phyloP scores from a whole-genome alignment of 1,284 basidiomycete species.

The Chalciporus sp. region DNA sequence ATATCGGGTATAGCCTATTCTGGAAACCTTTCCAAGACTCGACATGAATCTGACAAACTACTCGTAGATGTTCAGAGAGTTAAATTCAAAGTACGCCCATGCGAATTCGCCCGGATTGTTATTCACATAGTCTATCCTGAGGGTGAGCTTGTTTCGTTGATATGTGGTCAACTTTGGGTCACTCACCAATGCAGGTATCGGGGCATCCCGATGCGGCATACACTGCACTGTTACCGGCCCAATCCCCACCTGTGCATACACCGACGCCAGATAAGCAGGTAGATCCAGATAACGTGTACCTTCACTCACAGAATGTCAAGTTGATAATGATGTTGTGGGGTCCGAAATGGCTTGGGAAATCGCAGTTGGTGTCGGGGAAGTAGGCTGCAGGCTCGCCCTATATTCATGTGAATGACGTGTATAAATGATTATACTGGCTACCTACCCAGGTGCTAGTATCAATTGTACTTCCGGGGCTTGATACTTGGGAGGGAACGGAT shows the following conservation, averaged over 20 bases:
- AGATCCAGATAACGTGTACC: too few relatives aligned
- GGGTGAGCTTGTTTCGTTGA: not conserved
- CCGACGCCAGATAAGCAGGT: too few relatives aligned
- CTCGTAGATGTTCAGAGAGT: constrained; percentile 24
- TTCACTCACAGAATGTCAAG: constrained; percentile 30
- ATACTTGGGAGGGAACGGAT: constrained; percentile 20
- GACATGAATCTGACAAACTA: too few relatives aligned
- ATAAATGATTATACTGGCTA: not conserved
- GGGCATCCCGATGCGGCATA: constrained; percentile 37
- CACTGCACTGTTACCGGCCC: constrained; percentile 38
- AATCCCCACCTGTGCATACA: constrained; percentile 44
- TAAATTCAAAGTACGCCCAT: constrained; percentile 32
- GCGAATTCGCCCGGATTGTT: constrained; percentile 19
- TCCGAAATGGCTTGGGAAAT: constrained; percentile 22
- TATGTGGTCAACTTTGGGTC: not conserved
- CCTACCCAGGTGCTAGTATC: constrained; percentile 28
- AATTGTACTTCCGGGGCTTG: constrained; percentile 13
- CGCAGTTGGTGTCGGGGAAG: constrained; percentile 21
- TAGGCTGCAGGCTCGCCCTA: constrained; percentile 26
- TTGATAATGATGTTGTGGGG: constrained; percentile 22
- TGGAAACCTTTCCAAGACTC: too few relatives aligned
- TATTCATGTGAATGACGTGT: not conserved
- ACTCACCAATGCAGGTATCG: constrained; percentile 35
- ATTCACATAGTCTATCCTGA: constrained; percentile 16
- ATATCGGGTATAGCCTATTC: too few relatives aligned